These are phyloP conservation scores for Coemansia sp. DNA, from an alignment of 192 early-diverging fungal genomes.

Conservation along the genomic window DNA sequence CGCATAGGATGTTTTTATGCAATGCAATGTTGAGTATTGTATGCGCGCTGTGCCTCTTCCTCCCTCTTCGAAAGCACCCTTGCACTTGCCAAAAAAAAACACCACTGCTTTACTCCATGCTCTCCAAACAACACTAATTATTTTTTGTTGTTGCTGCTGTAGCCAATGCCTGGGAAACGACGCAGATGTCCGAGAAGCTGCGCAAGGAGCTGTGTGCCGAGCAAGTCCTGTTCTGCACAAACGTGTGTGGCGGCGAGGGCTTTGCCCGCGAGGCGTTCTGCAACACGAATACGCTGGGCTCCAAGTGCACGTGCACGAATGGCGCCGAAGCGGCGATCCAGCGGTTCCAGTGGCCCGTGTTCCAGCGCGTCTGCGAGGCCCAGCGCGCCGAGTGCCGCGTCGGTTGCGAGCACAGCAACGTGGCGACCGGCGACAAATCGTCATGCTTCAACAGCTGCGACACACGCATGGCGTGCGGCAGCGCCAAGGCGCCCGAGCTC, in stretches of 20 bases:
- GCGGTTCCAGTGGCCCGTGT: constrained; percentile 52
- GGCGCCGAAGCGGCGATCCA: constrained; percentile 49
- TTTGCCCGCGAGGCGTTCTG: constrained; percentile 49
- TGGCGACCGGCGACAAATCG: constrained; percentile 20
- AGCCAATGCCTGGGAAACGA: constrained; percentile 43
- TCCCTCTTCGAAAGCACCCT: background rate
- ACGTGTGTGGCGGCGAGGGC: constrained; percentile 48
- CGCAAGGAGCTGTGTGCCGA: constrained; percentile 53
- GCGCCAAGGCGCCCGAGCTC: constrained; percentile 34
- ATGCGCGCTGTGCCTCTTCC: too few species aligned
- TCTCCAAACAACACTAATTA: too few species aligned
- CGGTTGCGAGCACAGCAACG: constrained; percentile 33
- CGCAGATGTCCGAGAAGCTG: constrained; percentile 47
- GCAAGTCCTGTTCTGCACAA: constrained; percentile 52
- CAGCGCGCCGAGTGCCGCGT: constrained; percentile 39
- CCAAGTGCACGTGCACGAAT: constrained; percentile 47
- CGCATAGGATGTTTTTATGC: background rate
- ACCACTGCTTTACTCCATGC: background rate
- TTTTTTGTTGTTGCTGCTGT: too few species aligned
- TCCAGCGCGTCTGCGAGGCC: constrained; percentile 53
- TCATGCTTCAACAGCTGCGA: constrained; percentile 53
- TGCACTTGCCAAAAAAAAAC: background rate
- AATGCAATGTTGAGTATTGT: background rate
- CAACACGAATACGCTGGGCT: constrained; percentile 46
- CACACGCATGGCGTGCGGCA: constrained; percentile 32